Conservation (phyloP, 768 basidiomycete species). For the Auricularia auricula-judae region DNA sequence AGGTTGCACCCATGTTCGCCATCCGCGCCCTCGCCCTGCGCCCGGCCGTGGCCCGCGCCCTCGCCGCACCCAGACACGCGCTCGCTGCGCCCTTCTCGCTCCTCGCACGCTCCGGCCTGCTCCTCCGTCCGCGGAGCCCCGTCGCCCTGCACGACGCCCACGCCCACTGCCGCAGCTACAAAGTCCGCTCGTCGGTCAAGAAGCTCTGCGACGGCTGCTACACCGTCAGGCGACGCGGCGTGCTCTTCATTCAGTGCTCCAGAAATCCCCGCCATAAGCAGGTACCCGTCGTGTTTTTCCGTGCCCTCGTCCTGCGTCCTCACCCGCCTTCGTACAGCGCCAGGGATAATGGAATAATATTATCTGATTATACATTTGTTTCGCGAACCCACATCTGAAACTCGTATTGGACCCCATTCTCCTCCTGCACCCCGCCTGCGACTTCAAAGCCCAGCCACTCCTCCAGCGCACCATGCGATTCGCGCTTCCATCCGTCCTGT, state of each 20-base stretch:
- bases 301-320: not conserved
- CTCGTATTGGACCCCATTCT: slow-evolving; percentile 77
- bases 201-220: slow-evolving; percentile 90
- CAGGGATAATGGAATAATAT: slow-evolving; percentile 36
- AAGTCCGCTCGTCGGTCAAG: slow-evolving; percentile 92
- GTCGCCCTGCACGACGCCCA: not conserved
- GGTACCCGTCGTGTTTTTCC: slow-evolving; percentile 32
- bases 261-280: slow-evolving; percentile 98
- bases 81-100: not conserved
- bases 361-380: slow-evolving; percentile 7
- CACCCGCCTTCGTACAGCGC: slow-evolving; percentile 30
- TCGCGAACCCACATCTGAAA: slow-evolving; percentile 89
- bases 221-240: slow-evolving; percentile 79
- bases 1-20: not conserved
- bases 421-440: slow-evolving; percentile 61
- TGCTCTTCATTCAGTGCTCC: slow-evolving; percentile 84
- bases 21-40: not conserved
- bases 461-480: slow-evolving; percentile 51
- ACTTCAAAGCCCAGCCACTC: slow-evolving; percentile 78
- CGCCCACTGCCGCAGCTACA: slow-evolving; percentile 53
- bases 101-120: not conserved
- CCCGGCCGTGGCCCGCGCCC: not conserved
- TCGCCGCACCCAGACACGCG: not conserved
- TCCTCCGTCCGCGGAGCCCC: not conserved
- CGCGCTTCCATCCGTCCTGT: slow-evolving; percentile 37